Evolutionary conservation across 73 alveolate genomes (phyloP).

Genomic region (Blepharisma stoltei): DNA sequence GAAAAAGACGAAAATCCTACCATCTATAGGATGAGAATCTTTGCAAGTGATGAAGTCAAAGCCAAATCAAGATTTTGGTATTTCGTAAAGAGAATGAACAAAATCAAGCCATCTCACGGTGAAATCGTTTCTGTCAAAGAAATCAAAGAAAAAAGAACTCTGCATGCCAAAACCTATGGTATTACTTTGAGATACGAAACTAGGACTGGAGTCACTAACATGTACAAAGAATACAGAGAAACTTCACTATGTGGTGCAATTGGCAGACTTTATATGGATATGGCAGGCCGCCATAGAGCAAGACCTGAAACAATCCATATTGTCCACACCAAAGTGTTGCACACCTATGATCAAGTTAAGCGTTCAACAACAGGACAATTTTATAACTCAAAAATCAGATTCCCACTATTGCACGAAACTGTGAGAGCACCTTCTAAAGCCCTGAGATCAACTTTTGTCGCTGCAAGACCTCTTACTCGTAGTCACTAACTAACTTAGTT

Average conservation of each 20-base stretch:
- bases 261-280: slow-evolving; percentile 77
- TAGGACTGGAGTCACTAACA: slow-evolving; percentile 86
- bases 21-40: slow-evolving; percentile 82
- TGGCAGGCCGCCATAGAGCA: slow-evolving; percentile 95
- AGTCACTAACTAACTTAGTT: no score
- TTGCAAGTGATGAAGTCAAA: slow-evolving; percentile 76
- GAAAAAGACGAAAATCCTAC: slow-evolving; percentile 77
- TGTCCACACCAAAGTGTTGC: slow-evolving; percentile 55
- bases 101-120: slow-evolving; percentile 78
- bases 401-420: slow-evolving; percentile 31
- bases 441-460: no score
- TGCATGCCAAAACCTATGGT: slow-evolving; percentile 83
- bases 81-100: slow-evolving; percentile 82
- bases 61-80: slow-evolving; percentile 93
- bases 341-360: no score
- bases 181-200: slow-evolving; percentile 83
- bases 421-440: slow-evolving; percentile 19
- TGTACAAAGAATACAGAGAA: slow-evolving; percentile 93
- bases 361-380: no score
- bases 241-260: slow-evolving; percentile 84
- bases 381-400: slow-evolving; percentile 17
- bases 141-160: slow-evolving; percentile 69
- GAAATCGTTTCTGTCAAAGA: slow-evolving; percentile 78
- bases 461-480: no score
- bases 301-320: slow-evolving; percentile 77